Evolutionary conservation across 1,139 yeast genomes (phyloP), one percentile per base, ranked within the genome.

Genomic region (Blastobotrys aristatus): DNA sequence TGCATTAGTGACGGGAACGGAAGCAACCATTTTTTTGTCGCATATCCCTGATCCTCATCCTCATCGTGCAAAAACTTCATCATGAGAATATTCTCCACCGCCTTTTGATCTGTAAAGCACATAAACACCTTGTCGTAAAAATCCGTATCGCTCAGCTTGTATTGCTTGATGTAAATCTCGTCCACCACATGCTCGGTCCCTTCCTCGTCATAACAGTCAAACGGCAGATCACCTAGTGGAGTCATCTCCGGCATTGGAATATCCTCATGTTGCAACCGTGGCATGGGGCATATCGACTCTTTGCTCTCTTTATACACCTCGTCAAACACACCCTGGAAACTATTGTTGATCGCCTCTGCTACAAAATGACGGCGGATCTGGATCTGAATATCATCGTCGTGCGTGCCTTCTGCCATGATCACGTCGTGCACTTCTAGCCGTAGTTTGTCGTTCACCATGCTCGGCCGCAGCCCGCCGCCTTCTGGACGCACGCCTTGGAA

Each of bases 141-240:
- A 17, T 40, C 48, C 11, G 5, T 8, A 8, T 29, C 37, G 5
- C 18, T 16, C 20, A 45, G 33, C 14, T 33, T 16, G 24, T 34
- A 45, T 14, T 40, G 27, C 14, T 40, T 18, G 22, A 40, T 26
- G 21, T 40, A 45, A 7, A 45, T 45, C 20, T 40, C 35, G 11
- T 45, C 48, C 17, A 45, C 20, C 2, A 41, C 48, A 34, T 40
- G 41, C 18, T 45, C 44, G 3, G 48, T 45, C 2, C 48, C 48
- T 34, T 40, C 48, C 18, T 45, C 48, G 5, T 40, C 31, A 29
- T 45, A 38, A 2, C 40, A 20, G 36, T 45, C 48, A 24, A 45
- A 45, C 27, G 48, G 48, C 16, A 45, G 26, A 14, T 36, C 37
- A 10, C 34, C 34, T n/a, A 40, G 34, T 32, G 34, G 17, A 13